These are phyloP conservation scores for Hymenoscyphus repandus DNA, from an alignment of 2,329 filamentous ascomycete species.

Conservation along the genomic window DNA sequence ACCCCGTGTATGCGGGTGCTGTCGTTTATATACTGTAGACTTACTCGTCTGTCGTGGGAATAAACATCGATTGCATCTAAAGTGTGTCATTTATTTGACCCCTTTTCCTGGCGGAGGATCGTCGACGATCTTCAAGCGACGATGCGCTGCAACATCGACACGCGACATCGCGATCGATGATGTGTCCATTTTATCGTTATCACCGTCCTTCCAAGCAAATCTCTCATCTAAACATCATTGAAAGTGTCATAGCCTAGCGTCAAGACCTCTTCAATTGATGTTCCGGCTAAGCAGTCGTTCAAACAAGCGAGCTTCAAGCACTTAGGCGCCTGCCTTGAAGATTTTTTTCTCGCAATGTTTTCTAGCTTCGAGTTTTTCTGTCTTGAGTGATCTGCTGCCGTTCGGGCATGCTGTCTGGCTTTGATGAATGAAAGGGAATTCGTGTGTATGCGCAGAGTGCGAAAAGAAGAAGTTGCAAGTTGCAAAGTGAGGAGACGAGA, in stretches of 20 bases:
- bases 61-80: background rate
- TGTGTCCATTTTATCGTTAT: no score
- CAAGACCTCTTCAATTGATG: no score
- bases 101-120: background rate
- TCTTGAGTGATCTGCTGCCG: no score
- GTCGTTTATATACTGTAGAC: background rate
- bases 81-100: background rate
- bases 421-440: background rate
- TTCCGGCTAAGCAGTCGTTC: no score
- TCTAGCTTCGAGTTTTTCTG: no score
- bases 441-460: background rate
- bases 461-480: background rate
- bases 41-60: background rate
- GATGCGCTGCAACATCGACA: background rate
- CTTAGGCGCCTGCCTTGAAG: no score
- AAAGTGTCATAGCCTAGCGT: no score
- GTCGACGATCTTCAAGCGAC: background rate
- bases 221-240: no score
- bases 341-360: no score
- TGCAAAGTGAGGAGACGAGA: background rate
- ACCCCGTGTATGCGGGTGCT: background rate
- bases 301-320: no score
- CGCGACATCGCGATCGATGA: background rate
- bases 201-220: no score
- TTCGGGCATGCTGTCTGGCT: background rate